phyloP scores from a whole-genome alignment of 2,329 filamentous ascomycete genomes.

The Aspergillus udagawae region DNA sequence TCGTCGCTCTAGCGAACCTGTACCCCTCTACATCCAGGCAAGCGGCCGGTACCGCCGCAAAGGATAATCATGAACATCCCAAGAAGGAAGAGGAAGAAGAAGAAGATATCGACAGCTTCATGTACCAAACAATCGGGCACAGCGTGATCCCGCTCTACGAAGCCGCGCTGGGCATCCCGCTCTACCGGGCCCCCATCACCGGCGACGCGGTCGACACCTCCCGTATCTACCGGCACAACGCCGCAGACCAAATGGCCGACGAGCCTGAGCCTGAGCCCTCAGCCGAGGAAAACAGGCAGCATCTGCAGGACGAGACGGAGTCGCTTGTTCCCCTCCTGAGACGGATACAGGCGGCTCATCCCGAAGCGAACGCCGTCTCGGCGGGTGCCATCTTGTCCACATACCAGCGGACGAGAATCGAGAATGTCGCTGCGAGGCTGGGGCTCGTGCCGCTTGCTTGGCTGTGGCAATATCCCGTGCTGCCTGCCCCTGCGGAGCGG shows the following conservation, averaged over 20 bases:
- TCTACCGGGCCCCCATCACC: constrained; percentile 74
- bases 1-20: constrained; percentile 87
- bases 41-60: not conserved
- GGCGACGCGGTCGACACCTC: constrained; percentile 68
- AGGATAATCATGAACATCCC: constrained; percentile 3
- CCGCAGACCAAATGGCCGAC: constrained; percentile 11
- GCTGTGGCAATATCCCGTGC: constrained; percentile 82
- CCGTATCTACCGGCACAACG: constrained; percentile 61
- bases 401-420: constrained; percentile 93
- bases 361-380: constrained; percentile 78
- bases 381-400: constrained; percentile 91
- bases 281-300: constrained; percentile 6
- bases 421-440: constrained; percentile 83
- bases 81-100: constrained; percentile 18
- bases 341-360: constrained; percentile 64
- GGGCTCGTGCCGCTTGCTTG: constrained; percentile 78
- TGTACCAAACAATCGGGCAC: constrained; percentile 98
- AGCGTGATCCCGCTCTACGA: constrained; percentile 80
- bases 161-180: constrained; percentile 70
- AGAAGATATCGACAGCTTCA: constrained; percentile 88
- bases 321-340: constrained; percentile 73
- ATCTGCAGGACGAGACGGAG: constrained; percentile 75
- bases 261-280: not conserved
- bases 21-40: constrained; percentile 51
- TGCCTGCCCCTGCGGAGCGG: constrained; percentile 51